Evolutionary conservation across 805 yeast species (phyloP).

Genomic region (Deakozyma indianensis): DNA sequence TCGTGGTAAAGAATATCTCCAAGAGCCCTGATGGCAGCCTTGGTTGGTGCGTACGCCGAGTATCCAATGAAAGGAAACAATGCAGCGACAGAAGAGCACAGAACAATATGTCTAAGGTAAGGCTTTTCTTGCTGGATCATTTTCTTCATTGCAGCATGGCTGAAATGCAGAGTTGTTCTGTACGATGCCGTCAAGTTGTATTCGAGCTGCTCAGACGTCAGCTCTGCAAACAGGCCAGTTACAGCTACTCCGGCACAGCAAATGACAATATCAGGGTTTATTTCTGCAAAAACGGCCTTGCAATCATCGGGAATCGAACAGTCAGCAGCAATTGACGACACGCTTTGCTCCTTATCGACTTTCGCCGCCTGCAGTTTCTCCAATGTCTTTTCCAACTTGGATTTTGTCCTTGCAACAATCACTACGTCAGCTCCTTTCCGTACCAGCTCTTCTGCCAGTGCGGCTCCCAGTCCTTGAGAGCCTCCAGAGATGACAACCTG

Average conservation of each 20-base stretch:
- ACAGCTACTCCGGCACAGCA: conserved; percentile 82
- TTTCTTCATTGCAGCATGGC: conserved; percentile 40
- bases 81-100: conserved; percentile 65
- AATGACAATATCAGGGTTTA: conserved; percentile 56
- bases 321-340: conserved; percentile 46
- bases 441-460: conserved; percentile 48
- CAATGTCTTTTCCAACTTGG: conserved; percentile 39
- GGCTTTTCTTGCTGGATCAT: conserved; percentile 17
- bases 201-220: conserved; percentile 41
- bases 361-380: conserved; percentile 25
- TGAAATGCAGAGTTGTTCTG: conserved; percentile 51
- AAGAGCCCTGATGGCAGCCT: conserved; percentile 66
- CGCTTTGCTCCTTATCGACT: conserved; percentile 19
- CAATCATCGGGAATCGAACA: conserved; percentile 41
- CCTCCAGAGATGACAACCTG: conserved; percentile 79
- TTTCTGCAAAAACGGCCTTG: conserved; percentile 27
- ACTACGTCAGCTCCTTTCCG: conserved; percentile 47
- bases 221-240: conserved; percentile 65
- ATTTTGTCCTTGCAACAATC: conserved; percentile 62
- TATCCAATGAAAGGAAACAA: conserved; percentile 86
- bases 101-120: conserved; percentile 36
- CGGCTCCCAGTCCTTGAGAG: conserved; percentile 85
- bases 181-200: conserved; percentile 58
- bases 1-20: conserved; percentile 77
- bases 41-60: conserved; percentile 77